Base-by-base conservation (phyloP, 2,329 filamentous ascomycete genomes). In the Mariannaea elegans region DNA sequence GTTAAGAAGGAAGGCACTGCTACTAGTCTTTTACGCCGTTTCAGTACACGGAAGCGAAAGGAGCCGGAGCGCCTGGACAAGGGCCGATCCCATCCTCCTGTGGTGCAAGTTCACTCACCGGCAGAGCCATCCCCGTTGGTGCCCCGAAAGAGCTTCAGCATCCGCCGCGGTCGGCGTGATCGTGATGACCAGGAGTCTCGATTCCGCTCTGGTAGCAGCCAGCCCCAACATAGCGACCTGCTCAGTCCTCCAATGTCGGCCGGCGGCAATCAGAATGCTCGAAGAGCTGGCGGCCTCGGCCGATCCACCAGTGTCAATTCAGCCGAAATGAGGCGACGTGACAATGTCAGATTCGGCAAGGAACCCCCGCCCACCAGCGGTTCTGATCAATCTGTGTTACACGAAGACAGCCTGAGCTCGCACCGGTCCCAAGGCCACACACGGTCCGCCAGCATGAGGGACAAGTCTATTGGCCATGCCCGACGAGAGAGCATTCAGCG, bases 271-370 rank as follows among this genome's bases (percentile, higher is more conserved):
- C 78, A 79, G 47, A 81, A 87, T 18, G 84, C 86, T 42, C 84
- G 84, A 52, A 88, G 86, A 46, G 90, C 90, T 66, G 72, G 67
- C 45, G 89, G 88, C 9, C 81, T 97, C 16, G 92, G 92, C 32
- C 87, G 94, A 63, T 97, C 93, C 7, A 93, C 94, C 8, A 97
- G 94, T 72, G 94, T 97, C 54, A 97, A 94, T 71, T 95, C 92
- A 2, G 92, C 90, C 24, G 93, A 97, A 63, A 88, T 92, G 61
- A 85, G 92, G 62, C 82, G 91, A 61, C 87, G 91, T 18, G 72
- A 73, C n/a, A 69, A 82, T 65, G 73, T 76, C 65, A 71, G 81
- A 46, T 76, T 81, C 16, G 75, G 79, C 32, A 87, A 87, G 61
- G 90, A 93, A 18, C 87, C 90, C 24, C 90, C 90, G 10, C 82